Evolutionary conservation across 208 protist genomes (phyloP), one percentile per base, ranked within the genome.

Genomic region (Porcisia hertigi): DNA sequence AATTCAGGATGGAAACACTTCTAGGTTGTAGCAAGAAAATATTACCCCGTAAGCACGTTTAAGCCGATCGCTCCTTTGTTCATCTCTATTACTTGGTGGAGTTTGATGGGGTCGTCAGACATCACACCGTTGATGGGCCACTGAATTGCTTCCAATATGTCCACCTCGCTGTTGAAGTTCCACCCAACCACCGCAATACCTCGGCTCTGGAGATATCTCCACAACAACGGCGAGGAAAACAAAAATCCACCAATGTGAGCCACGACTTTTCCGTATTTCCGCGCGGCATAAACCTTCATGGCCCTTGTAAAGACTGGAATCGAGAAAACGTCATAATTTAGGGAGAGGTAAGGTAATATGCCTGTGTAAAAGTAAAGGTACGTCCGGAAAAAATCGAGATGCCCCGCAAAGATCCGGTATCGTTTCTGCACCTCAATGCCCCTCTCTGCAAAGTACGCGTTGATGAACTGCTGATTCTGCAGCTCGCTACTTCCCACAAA

Each of bases 81-180:
- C 16, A 54, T 53, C 14, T 39, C 45, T 2, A 86, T 45, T 11
- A 76, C 66, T 18, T 58, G 73, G 1, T 57, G 63, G 4, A 86
- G 59, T 23, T 71, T 78, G 30, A 80, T 71, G 7, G 90, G 89
- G 73, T 92, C 84, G 70, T 94, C 92, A 1, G 90, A 83, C 82
- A 96, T 94, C 55, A 96, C 66, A 23, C 89, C 90, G 58, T 94
- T 93, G 41, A 94, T n/a, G 30, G 90, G 88, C 70, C 70, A 86
- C 5, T 76, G 52, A 25, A 85, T 74, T 3, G 77, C 84, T 59
- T 95, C 82, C 20, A 79, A 59, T 55, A 93, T 92, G 47, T 96
- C 89, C 0, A 81, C 71, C 34, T 87, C 82, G 57, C 91, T 86
- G 69, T 96, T 96, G 39, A 94, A 47, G n/a, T 94, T 88, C 86